These are phyloP conservation scores for Leishmania braziliensis DNA, from an alignment of 208 protist genomes.

Conservation along the genomic window DNA sequence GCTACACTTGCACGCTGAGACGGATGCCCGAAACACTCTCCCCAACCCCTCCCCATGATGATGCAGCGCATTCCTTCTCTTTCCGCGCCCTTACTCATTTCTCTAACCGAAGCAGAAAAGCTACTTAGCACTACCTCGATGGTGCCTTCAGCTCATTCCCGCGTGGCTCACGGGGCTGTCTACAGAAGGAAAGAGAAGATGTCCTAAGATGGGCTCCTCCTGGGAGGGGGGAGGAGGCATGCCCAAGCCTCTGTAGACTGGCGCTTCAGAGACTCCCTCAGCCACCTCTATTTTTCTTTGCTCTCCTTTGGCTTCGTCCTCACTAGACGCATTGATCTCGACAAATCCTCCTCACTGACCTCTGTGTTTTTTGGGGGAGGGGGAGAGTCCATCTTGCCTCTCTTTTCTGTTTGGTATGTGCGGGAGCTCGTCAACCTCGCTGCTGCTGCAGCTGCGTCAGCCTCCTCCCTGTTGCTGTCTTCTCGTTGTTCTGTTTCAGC, in stretches of 20 bases:
- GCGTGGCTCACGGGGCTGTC: neutral
- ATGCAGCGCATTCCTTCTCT: neutral
- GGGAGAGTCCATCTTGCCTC: no score
- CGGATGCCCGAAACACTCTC: neutral
- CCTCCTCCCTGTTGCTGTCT: neutral
- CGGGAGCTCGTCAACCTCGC: neutral
- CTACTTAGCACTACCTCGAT: neutral
- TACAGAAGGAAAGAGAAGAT: no score
- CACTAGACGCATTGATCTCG: neutral
- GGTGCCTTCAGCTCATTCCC: neutral
- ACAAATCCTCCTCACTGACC: neutral
- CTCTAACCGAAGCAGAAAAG: neutral
- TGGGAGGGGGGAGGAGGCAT: neutral
- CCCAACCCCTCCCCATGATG: neutral
- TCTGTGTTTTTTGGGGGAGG: neutral
- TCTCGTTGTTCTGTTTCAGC: neutral
- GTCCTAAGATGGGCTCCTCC: no score
- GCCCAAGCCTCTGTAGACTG: no score
- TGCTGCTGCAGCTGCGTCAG: neutral
- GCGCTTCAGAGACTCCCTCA: no score
- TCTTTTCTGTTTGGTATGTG: neutral
- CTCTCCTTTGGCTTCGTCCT: no score
- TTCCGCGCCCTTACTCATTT: neutral
- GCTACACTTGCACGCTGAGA: neutral
- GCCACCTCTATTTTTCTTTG: no score